Evolutionary conservation across 305 asterid genomes (phyloP).

Genomic region (Plantago rigida): DNA sequence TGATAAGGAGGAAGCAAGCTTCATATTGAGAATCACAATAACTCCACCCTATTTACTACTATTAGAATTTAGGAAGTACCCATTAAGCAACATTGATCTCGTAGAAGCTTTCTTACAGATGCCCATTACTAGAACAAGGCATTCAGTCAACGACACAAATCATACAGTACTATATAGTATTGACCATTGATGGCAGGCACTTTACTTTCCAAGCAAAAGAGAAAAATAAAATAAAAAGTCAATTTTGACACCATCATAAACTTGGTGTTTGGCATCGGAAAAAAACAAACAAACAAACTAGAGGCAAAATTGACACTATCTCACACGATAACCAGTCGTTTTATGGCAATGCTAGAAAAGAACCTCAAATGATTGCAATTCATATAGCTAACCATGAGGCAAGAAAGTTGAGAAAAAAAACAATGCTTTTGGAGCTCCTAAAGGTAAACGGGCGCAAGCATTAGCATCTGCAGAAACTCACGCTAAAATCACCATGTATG

Average conservation of each 20-base stretch:
- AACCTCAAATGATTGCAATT: no score
- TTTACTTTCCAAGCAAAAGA: neutral
- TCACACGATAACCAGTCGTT: no score
- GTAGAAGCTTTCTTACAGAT: neutral
- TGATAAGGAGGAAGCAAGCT: conserved; percentile 22
- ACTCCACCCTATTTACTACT: no score
- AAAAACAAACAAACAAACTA: no score
- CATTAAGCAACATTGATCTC: conserved; percentile 2
- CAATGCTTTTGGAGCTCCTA: neutral
- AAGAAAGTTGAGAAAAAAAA: no score
- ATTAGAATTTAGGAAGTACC: neutral
- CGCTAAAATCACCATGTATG: neutral
- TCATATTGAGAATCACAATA: conserved; percentile 13
- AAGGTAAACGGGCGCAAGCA: neutral
- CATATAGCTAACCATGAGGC: no score
- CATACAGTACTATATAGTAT: neutral
- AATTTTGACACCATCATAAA: neutral
- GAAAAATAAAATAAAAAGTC: no score
- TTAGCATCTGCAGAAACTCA: neutral
- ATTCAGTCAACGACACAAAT: conserved; percentile 8
- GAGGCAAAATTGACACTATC: no score
- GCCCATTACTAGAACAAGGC: conserved; percentile 1
- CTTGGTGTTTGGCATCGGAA: neutral
- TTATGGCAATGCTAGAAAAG: no score
- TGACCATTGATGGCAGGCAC: neutral